Evolutionary conservation across 202 grass and related monocot genomes (phyloP), one percentile per base, ranked within the genome.

Genomic region (Eragrostis tef): DNA sequence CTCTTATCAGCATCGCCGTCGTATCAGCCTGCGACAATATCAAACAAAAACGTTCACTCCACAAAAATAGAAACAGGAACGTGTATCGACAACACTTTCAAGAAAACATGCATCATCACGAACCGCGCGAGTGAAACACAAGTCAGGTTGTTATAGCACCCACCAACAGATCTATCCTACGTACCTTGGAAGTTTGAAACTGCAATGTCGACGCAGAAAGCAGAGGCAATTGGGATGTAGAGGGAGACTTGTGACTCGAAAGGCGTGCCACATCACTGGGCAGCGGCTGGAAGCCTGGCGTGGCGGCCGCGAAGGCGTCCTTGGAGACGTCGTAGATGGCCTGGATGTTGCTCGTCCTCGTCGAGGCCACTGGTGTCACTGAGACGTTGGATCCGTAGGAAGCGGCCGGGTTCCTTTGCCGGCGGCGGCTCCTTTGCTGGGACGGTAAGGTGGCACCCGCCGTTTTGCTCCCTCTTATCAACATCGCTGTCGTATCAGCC

Each of bases 261-360:
- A 94, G 86, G 2, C 80, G 84, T 26, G 24, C 58, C 52, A 87
- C 83, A 43, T 84, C 81, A 29, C 59, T 42, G 34, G 48, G 62
- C 26, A 31, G 34, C 2, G 86, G 91, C 20, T 87, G 61, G 36
- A 82, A 22, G 9, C 84, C 86, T 0, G 89, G 63, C 1, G 36
- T 36, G 12, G 82, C 82, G 4, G 63, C 36, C 1, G 83, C 77
- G 56, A 91, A 94, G 34, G 87, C 86, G 3, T 70, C 84, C 73
- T 46, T 89, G 63, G 84, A 89, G 11, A 81, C 44, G 17, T 85
- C 84, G 50, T 83, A 85, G 41, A 94, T 67, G 13, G 9, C 21
- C 51, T 68, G 71, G 62, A 84, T 57, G 48, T 9, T 16, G 34
- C 47, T 26, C 70, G n/a, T 27, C 70, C 13, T 27, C 46, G 13